A percentile compares a stretch with the other conserved stretches of the same genome.
These are phyloP conservation scores for Chaetomiaceae sp. DNA, from an alignment of 2,329 filamentous ascomycete species.

Conservation along the genomic window DNA sequence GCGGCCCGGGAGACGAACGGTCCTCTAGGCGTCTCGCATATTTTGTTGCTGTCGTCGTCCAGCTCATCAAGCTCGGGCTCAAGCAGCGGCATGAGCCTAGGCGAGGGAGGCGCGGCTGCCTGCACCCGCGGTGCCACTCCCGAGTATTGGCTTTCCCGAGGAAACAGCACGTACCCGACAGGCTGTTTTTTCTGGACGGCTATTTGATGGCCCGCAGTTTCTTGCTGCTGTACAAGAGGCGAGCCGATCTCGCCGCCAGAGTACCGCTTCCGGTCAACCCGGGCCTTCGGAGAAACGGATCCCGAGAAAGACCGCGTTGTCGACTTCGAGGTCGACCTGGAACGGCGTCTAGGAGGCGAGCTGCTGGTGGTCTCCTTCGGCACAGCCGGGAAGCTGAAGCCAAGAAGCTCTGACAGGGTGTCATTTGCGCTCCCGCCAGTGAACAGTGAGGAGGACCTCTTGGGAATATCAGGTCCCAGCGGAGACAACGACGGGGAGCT, in stretches of 20 bases:
- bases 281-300: constrained; percentile 18
- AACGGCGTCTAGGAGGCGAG: constrained; percentile 6
- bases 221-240: constrained; percentile 1
- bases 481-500: constrained; percentile 4
- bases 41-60: neutral
- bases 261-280: constrained; percentile 14
- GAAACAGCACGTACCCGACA: neutral
- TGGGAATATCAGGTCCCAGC: constrained; percentile 11
- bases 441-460: constrained; percentile 18
- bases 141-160: constrained; percentile 3
- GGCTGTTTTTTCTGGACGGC: constrained; percentile 13
- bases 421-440: constrained; percentile 2
- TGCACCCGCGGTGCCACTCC: neutral
- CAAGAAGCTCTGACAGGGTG: constrained; percentile 17
- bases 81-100: constrained; percentile 15
- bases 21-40: constrained; percentile 8
- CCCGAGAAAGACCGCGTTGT: constrained; percentile 9
- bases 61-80: constrained; percentile 1
- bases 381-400: constrained; percentile 19
- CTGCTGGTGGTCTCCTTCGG: neutral
- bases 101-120: constrained; percentile 18
- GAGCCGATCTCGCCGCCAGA: constrained; percentile 4
- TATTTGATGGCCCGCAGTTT: constrained; percentile 10
- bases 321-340: constrained; percentile 13
- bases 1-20: neutral